Conservation (phyloP, 345 rosid genomes). For the Aquilaria malaccensis region DNA sequence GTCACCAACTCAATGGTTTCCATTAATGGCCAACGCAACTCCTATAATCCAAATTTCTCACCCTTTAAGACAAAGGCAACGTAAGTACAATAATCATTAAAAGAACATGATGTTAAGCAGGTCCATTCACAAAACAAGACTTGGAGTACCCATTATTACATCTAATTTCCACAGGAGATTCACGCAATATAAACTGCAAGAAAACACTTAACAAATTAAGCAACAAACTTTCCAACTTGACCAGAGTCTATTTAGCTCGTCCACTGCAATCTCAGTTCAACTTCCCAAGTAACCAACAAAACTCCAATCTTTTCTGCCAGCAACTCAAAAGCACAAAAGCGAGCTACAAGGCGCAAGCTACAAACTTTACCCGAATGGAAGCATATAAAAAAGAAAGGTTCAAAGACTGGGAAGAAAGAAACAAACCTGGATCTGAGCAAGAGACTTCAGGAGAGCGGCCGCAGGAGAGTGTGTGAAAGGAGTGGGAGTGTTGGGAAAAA, state of each 20-base stretch:
- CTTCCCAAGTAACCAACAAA: constrained; percentile 7
- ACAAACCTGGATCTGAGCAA: constrained; percentile 57
- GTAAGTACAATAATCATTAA: no score
- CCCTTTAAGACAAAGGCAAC: no score
- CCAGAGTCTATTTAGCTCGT: constrained; percentile 1
- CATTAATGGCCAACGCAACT: no score
- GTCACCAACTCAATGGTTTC: no score
- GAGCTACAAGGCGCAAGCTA: constrained; percentile 1
- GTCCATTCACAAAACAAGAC: no score
- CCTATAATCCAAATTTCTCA: no score
- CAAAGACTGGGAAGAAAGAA: constrained; percentile 5
- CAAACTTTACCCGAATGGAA: constrained; percentile 7
- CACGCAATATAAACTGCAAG: no score
- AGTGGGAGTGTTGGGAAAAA: constrained; percentile 4
- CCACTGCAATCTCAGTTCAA: not conserved
- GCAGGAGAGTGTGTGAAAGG: constrained; percentile 11
- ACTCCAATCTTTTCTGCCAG: constrained; percentile 13
- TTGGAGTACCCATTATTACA: no score
- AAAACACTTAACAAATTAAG: no score
- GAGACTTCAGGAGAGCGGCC: constrained; percentile 9
- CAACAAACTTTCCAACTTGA: no score
- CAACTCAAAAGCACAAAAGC: constrained; percentile 15
- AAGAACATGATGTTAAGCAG: no score
- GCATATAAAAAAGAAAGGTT: not conserved
- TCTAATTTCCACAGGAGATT: no score